Evolutionary conservation across 305 asterid genomes (phyloP).

Genomic region (Solanum hybrid): DNA sequence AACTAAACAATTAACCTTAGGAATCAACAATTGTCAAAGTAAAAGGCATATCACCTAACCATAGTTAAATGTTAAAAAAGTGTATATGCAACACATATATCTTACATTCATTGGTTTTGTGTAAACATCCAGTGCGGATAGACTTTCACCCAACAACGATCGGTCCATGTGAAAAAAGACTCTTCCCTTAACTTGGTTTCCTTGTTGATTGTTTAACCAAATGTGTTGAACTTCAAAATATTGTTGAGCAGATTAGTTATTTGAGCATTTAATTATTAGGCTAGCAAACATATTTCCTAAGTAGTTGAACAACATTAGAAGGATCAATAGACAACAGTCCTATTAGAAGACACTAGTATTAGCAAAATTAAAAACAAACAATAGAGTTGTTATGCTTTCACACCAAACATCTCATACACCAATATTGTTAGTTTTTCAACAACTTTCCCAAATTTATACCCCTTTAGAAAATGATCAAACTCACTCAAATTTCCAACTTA

Average conservation of each 20-base stretch:
- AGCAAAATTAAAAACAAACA: background rate
- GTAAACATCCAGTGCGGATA: background rate
- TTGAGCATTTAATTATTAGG: background rate
- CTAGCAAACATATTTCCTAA: background rate
- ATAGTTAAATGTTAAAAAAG: background rate
- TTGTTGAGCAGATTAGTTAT: background rate
- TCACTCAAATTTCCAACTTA: background rate
- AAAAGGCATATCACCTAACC: background rate
- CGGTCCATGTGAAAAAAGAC: background rate
- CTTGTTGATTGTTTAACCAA: background rate
- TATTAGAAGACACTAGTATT: background rate
- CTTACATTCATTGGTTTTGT: background rate
- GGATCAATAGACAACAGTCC: background rate
- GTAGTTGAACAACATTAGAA: background rate
- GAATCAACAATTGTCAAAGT: background rate
- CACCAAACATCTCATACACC: background rate
- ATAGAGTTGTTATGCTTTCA: background rate
- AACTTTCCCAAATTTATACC: background rate
- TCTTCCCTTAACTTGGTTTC: background rate
- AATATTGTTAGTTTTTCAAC: background rate
- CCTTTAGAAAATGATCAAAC: background rate
- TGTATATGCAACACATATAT: background rate
- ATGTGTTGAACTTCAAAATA: background rate
- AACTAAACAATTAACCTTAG: background rate
- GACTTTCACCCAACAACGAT: background rate